Base-by-base conservation (phyloP, 176 grass and related monocot species). In the Oryza brachyantha region DNA sequence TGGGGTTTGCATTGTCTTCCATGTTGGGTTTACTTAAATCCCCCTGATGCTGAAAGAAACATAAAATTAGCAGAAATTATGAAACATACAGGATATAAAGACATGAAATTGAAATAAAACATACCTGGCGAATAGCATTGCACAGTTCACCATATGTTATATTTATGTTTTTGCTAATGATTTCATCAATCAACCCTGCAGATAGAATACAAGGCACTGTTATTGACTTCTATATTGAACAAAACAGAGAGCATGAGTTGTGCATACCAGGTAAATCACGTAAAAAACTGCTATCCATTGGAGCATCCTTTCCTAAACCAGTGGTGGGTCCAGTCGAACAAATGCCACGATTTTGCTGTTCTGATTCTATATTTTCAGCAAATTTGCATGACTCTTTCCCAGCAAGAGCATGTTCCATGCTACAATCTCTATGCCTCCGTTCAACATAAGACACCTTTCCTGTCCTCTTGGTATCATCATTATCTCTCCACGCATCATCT, bases 151-250 rank as follows among this genome's bases (percentile, higher is more conserved):
- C 83, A 66, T 98, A 91, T 79, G 92, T 89, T 85, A 91, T 92
- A 70, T 89, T 75, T 55, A 63, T 79, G 66, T 90, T 81, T 46
- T 78, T 92, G 81, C 76, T 87, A 54, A 93, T 75, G 25, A 98
- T 89, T 70, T 87, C 88, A 60, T 91, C 88, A 74, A 98, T 98
- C 73, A 94, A 93, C 63, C 96, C 96, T 98, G 92, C 32, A 84
- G 39, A 80, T 62, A 79, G 45, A 61, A 76, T 60, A 50, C 31
- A 85, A 28, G 60, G 35, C 28, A 86, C 4, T 7, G 40, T 84
- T 38, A 72, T 17, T 68, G 38, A 26, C 24, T 28, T 79, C 54
- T 72, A 80, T 35, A 59, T 31, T 40, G 12, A 31, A 76, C 13
- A 91, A 66, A 26, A 29, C 26, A 84, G n/a, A 81, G 66, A 65